Evolutionary conservation across 768 basidiomycete genomes (phyloP), one percentile per base, ranked within the genome.

Genomic region (Lanmaoa pseudosensibilis): DNA sequence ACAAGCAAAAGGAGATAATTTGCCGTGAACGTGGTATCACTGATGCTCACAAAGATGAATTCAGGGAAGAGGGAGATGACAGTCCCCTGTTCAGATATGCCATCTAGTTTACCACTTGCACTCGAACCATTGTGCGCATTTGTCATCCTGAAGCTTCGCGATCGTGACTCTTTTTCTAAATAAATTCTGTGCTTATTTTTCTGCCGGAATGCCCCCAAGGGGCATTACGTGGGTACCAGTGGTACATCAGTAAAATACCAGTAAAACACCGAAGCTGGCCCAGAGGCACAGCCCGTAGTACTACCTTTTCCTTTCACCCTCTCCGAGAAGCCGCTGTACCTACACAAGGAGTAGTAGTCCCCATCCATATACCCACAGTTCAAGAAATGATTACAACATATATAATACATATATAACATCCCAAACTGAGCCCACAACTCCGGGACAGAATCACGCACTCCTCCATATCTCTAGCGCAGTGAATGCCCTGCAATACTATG

Each of bases 21-120:
- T 84, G 83, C 55, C 66, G 64, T 5, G 73, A 73, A 15, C 70
- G 77, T 46, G 75, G 75, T 5, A 80, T 86, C 46, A 73, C 74
- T 21, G 65, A 71, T 5, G 74, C 67, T 27, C 68, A 69, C 32
- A 65, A 62, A 34, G 69, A 69, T 13, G 74, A 79, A 36, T 84
- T 78, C 52, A 67, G 57, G 23, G 72, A 80, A 4, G 63, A 78
- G 55, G 84, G 81, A 4, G 80, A 80, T 60, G 75, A 77, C 49
- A 80, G 80, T 45, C 84, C 84, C 27, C 64, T 84, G 45, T 85
- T 83, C 73, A 77, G 79, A 77, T 72, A 69, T 9, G 48, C 61
- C 2, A 38, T 67, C 15, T 70, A 61, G 53, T 30, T 44, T 12
- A 32, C 27, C 23, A 13, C 32, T 9, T 5, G 21, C 50, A 15